A percentile compares a stretch with the other conserved stretches of the same genome.
phyloP scores from a whole-genome alignment of 345 rosid species.

The Geranium rotundifolium region DNA sequence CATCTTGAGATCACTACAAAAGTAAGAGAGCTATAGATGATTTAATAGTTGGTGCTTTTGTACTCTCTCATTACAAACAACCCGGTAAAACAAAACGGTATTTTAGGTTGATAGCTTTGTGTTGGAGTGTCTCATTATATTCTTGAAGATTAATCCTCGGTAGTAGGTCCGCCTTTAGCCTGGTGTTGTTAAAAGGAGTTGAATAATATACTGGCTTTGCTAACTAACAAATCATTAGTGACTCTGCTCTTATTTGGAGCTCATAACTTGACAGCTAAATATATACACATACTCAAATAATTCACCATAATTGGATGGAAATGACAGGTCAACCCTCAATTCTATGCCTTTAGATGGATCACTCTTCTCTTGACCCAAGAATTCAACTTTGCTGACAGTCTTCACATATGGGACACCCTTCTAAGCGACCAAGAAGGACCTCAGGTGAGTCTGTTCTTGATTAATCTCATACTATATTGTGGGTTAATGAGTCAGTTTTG shows the following conservation, averaged over 20 bases:
- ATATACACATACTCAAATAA: not conserved
- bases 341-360: constrained; percentile 98
- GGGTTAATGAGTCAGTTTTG: not conserved
- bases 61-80: not conserved
- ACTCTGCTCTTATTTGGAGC: no score
- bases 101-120: not conserved
- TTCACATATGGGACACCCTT: constrained; percentile 91
- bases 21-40: constrained; percentile 28
- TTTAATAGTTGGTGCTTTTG: not conserved
- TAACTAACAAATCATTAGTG: no score
- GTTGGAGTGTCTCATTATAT: not conserved
- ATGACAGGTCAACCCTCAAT: constrained; percentile 91
- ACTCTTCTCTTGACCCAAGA: constrained; percentile 95
- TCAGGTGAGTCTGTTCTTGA: constrained; percentile 37
- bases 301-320: not conserved
- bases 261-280: no score
- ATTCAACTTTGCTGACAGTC: constrained; percentile 80
- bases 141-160: not conserved
- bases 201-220: no score
- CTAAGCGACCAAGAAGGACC: constrained; percentile 93
- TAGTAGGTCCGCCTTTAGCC: no score
- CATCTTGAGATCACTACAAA: constrained; percentile 92
- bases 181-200: no score
- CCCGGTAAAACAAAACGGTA: not conserved
- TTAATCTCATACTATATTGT: not conserved